Conservation (phyloP, 176 grass and related monocot genomes). For the Phragmites australis region DNA sequence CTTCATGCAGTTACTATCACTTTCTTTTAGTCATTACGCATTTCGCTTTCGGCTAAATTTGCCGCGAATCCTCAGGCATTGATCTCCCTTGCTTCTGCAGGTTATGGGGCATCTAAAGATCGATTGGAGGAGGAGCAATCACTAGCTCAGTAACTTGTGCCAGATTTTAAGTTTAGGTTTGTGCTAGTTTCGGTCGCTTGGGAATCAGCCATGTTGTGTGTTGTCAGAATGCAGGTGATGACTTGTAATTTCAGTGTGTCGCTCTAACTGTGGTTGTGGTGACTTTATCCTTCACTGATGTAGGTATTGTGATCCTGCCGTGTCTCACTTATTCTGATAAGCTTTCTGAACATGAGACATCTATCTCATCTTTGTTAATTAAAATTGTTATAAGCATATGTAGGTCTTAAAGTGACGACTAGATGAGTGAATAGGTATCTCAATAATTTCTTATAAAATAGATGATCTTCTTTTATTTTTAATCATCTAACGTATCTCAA, state of each 20-base stretch:
- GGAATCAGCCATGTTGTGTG: conserved; percentile 18
- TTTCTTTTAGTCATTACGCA: background rate
- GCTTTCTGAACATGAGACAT: background rate
- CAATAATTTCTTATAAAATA: no score
- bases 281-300: conserved; percentile 13
- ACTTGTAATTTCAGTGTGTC: conserved; percentile 7
- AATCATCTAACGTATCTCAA: no score
- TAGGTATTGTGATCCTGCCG: conserved; percentile 9
- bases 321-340: conserved; percentile 8
- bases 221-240: conserved; percentile 19
- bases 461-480: no score
- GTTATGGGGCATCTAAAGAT: conserved; percentile 2
- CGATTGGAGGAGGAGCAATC: conserved; percentile 5
- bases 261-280: conserved; percentile 24
- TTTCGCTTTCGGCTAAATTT: background rate
- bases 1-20: background rate
- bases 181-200: conserved; percentile 31
- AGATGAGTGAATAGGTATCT: no score
- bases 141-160: conserved; percentile 9
- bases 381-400: background rate
- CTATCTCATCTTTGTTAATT: conserved; percentile 1
- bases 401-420: no score
- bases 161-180: background rate
- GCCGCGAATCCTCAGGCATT: background rate
- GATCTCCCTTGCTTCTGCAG: conserved; percentile 30